Conservation (phyloP, 73 alveolate species). For the Paramecium primaurelia region DNA sequence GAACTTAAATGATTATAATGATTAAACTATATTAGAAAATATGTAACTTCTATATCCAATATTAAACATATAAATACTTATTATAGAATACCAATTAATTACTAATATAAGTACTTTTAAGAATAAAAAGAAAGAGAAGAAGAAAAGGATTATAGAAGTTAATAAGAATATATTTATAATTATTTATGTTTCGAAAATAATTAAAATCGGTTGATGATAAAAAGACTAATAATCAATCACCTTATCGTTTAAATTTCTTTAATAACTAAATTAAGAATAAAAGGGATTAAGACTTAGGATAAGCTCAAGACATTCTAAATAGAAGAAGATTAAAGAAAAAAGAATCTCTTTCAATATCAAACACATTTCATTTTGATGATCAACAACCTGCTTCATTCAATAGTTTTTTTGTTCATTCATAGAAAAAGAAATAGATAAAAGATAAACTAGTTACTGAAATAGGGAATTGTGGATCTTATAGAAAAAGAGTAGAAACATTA, state of each 20-base stretch:
- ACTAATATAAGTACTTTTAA: background rate
- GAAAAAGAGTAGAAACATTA: background rate
- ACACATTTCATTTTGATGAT: background rate
- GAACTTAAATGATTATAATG: background rate
- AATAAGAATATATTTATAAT: background rate
- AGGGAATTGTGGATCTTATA: background rate
- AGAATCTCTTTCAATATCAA: background rate
- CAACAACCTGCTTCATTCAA: background rate
- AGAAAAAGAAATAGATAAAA: background rate
- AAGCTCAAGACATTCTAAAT: background rate
- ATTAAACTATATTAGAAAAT: background rate
- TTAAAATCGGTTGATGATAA: constrained; percentile 4
- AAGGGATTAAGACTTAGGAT: background rate
- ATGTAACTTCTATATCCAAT: background rate
- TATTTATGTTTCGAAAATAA: background rate
- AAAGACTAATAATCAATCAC: background rate
- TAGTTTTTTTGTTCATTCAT: background rate
- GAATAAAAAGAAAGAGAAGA: background rate
- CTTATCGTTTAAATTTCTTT: background rate
- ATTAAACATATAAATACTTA: no score
- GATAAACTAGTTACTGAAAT: background rate
- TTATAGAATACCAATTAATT: no score
- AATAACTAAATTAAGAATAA: background rate
- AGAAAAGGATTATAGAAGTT: background rate
- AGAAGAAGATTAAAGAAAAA: background rate